Evolutionary conservation across 768 basidiomycete genomes (phyloP).

Genomic region (Asterophora lycoperdoides): DNA sequence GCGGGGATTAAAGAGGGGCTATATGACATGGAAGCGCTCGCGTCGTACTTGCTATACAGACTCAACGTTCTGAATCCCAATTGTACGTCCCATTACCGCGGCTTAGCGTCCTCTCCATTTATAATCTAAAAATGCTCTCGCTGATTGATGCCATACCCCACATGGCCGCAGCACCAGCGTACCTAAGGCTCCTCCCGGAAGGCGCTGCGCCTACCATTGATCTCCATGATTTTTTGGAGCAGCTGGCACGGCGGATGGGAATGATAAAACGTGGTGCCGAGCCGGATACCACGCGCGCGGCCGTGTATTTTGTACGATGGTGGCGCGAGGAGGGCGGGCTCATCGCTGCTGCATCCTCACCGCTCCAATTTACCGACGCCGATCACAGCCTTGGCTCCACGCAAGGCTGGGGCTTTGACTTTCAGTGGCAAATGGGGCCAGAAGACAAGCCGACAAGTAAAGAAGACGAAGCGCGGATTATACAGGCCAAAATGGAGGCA

Average conservation of each 20-base stretch:
- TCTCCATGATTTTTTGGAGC: conserved; percentile 59
- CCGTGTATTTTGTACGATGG: conserved; percentile 78
- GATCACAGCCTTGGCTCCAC: conserved; percentile 11
- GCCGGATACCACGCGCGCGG: conserved; percentile 66
- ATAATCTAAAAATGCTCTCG: not conserved
- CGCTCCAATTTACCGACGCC: conserved; percentile 18
- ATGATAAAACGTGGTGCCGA: conserved; percentile 78
- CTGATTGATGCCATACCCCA: conserved; percentile 4
- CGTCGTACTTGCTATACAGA: conserved; percentile 81
- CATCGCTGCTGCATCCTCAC: conserved; percentile 47
- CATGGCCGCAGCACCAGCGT: conserved; percentile 54
- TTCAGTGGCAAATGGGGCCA: conserved; percentile 56
- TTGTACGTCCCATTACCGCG: conserved; percentile 42
- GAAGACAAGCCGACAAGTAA: conserved; percentile 21
- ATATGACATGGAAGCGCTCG: conserved; percentile 80
- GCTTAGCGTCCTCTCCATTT: not conserved
- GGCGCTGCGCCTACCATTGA: conserved; percentile 55
- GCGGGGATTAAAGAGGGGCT: conserved; percentile 93
- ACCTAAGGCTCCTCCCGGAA: conserved; percentile 56
- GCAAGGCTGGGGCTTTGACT: conserved; percentile 85
- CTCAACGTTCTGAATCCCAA: conserved; percentile 74
- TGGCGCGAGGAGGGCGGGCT: conserved; percentile 78
- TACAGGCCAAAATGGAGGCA: conserved; percentile 67
- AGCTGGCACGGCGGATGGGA: conserved; percentile 71
- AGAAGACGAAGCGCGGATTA: conserved; percentile 25